Conservation (phyloP, 1,284 basidiomycete species). For the Stereum hirsutum region DNA sequence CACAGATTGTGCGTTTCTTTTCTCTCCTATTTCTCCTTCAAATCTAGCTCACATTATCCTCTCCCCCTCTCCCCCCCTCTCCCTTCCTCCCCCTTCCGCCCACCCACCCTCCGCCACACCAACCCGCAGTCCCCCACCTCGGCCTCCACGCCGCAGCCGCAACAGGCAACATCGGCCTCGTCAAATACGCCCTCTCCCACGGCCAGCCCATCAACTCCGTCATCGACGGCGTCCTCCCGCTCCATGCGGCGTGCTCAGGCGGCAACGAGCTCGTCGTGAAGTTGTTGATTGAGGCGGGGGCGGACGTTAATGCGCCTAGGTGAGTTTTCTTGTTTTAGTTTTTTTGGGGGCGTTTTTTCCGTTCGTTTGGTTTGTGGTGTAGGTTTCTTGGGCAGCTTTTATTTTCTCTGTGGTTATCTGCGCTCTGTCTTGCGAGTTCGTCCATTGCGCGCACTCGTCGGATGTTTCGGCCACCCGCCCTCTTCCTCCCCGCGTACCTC, state of each 20-base stretch:
- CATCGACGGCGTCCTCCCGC: conserved; percentile 83
- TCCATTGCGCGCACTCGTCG: too few species aligned
- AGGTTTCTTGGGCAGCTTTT: conserved; percentile 1
- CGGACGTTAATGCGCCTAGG: conserved; percentile 89
- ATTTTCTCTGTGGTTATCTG: conserved; percentile 5
- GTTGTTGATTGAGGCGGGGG: conserved; percentile 81
- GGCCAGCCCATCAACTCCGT: conserved; percentile 93
- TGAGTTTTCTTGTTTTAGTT: conserved; percentile 18
- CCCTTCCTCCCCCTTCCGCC: background rate
- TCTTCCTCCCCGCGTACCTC: too few species aligned
- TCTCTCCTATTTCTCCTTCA: too few species aligned
- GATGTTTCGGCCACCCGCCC: too few species aligned
- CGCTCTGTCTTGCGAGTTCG: too few species aligned
- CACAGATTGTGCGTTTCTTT: conserved; percentile 54
- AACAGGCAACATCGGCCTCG: conserved; percentile 81
- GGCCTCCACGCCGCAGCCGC: conserved; percentile 86
- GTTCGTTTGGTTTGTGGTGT: too few species aligned
- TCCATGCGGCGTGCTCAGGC: conserved; percentile 86
- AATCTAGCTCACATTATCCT: background rate
- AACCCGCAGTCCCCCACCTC: conserved; percentile 64
- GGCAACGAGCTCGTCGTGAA: conserved; percentile 81
- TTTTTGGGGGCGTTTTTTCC: background rate
- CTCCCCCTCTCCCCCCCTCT: background rate
- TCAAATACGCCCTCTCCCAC: conserved; percentile 82
- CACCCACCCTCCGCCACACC: conserved; percentile 5